Base-by-base conservation (phyloP, 1,139 yeast species). In the Geotrichum bryndzae region DNA sequence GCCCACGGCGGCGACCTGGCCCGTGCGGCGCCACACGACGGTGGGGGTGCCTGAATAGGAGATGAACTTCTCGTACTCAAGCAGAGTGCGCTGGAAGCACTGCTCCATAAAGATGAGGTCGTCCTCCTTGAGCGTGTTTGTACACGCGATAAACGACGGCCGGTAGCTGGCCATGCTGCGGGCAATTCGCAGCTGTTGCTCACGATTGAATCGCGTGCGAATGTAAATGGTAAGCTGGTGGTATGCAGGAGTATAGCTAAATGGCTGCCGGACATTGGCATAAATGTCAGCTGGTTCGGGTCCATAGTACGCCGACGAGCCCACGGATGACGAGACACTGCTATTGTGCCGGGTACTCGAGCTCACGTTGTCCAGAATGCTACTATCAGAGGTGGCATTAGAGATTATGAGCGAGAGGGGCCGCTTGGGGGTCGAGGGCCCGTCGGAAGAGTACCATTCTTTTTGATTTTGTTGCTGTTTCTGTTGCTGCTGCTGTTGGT, bases 51-150 rank as follows among this genome's bases (percentile, higher is more conserved):
- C 97, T 53, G 91, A 86, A 31, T 88, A 84, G 31, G 85, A 81
- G 45, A 92, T 87, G 71, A 89, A 88, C 71, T 86, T 88, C 66
- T 90, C 94, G 72, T 90, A 91, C 64, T 95, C 96, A 55, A 92
- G 76, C 53, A 92, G 76, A 0, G 97, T 91, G 56, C 98, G 77
- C 73, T 92, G 97, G 76, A 91, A 91, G 69, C 97, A 90, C 74
- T 90, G 96, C 69, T 92, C 98, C 90, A 92, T 91, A 71, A 92
- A 92, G 3, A 91, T 89, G 72, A 92, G 78, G 72, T 92, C 98
- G 54, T 88, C 95, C 68, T 90, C 97, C 63, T 90, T 89, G 56
- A 92, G 76, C 1, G 94, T 87, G 67, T 90, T 88, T 53, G 96
- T 90, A 68, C 96, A 88, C 7, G 97, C 97, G 68, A 91, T 91